These are phyloP conservation scores for Hymenoscyphus fructigenus DNA, from an alignment of 2,329 filamentous ascomycete genomes.

Conservation along the genomic window DNA sequence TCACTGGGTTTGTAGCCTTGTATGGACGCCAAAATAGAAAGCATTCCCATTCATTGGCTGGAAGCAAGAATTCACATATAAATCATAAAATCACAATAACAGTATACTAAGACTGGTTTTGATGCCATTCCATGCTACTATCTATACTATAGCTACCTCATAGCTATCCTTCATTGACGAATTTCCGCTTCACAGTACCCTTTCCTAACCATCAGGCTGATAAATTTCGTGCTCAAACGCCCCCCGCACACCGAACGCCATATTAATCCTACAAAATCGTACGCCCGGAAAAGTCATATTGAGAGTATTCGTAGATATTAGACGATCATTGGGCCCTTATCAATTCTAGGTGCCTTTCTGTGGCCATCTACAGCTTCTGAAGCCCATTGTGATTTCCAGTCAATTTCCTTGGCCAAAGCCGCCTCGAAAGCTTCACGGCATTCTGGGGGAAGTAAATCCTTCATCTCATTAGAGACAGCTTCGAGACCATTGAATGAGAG, in stretches of 20 bases:
- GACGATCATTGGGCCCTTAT: conserved; percentile 49
- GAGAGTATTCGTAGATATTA: background rate
- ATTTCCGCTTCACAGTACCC: background rate
- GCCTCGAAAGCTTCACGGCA: conserved; percentile 72
- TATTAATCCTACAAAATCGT: conserved; percentile 3
- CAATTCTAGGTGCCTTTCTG: conserved; percentile 55
- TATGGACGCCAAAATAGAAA: background rate
- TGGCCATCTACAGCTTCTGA: conserved; percentile 60
- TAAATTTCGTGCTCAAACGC: background rate
- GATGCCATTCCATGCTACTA: background rate
- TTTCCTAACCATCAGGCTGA: background rate
- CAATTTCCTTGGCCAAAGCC: conserved; percentile 61
- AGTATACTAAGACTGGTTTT: background rate
- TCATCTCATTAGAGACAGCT: conserved; percentile 64
- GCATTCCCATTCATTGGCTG: background rate
- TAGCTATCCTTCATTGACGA: background rate
- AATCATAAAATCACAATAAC: background rate
- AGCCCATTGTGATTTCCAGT: conserved; percentile 76
- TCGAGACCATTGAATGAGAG: conserved; percentile 55
- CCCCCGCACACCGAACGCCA: background rate
- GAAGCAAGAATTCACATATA: background rate
- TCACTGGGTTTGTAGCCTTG: background rate
- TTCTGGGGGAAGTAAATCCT: conserved; percentile 64
- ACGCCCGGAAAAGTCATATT: background rate
- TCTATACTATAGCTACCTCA: background rate